Conservation (phyloP, 495 filamentous ascomycete genomes). For the Penicillium paradoxum region DNA sequence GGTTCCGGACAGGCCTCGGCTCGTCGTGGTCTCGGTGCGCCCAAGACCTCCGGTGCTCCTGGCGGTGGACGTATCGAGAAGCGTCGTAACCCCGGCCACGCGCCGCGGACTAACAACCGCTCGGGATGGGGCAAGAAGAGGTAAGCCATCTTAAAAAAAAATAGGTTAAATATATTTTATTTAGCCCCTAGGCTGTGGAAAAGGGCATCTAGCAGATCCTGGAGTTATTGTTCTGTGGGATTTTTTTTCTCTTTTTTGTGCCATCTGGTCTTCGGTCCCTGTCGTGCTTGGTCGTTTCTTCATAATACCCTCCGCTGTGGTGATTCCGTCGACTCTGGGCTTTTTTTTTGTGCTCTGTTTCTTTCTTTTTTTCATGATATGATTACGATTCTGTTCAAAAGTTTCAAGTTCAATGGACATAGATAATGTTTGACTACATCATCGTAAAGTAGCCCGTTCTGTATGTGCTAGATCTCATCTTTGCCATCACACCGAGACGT, state of each 20-base stretch:
- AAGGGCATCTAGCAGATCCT: slow-evolving; percentile 7
- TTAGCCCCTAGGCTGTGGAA: neutral
- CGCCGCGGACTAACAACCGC: neutral
- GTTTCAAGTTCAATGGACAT: slow-evolving; percentile 6
- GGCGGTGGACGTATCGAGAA: slow-evolving; percentile 37
- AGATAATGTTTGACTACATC: neutral
- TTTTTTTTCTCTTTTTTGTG: neutral
- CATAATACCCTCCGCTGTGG: slow-evolving; percentile 11
- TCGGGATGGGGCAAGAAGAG: slow-evolving; percentile 11
- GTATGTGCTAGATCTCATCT: no score
- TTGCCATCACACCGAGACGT: no score
- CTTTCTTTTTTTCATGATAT: slow-evolving; percentile 4
- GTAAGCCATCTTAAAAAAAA: neutral
- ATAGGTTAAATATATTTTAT: neutral
- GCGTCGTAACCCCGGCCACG: slow-evolving; percentile 25
- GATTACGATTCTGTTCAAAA: slow-evolving; percentile 12
- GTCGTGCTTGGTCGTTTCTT: slow-evolving; percentile 6
- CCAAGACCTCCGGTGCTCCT: slow-evolving; percentile 40
- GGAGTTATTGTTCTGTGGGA: slow-evolving; percentile 4
- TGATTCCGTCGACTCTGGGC: slow-evolving; percentile 9
- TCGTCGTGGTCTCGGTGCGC: slow-evolving; percentile 44
- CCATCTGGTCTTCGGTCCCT: slow-evolving; percentile 10
- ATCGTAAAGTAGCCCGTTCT: neutral
- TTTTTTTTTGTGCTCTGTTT: neutral
- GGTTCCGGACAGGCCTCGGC: slow-evolving; percentile 18